Percentiles rank a stretch among this genome's conserved stretches.
Evolutionary conservation across 192 early-diverging fungal genomes (phyloP).

Genomic region (Oehlia diaphana): DNA sequence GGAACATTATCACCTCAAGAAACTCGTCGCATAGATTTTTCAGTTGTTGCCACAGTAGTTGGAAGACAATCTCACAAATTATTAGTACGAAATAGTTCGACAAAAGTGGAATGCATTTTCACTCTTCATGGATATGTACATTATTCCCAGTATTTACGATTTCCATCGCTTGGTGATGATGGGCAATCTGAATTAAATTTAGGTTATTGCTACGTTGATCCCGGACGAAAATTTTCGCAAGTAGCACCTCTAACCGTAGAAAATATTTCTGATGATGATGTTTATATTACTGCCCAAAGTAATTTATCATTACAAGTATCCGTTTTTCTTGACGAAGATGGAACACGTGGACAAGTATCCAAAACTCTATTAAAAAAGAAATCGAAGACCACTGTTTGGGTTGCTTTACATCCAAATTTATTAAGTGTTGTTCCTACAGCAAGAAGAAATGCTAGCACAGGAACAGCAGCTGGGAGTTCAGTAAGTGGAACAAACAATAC

Average conservation of each 20-base stretch:
- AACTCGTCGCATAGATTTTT: conserved; percentile 57
- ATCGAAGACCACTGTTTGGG: conserved; percentile 63
- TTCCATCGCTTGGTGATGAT: conserved; percentile 62
- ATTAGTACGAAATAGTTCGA: conserved; percentile 41
- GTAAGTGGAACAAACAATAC: conserved; percentile 2
- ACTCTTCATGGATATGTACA: conserved; percentile 56
- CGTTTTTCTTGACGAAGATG: conserved; percentile 67
- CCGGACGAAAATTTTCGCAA: conserved; percentile 70
- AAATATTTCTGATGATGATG: conserved; percentile 67
- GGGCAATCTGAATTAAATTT: conserved; percentile 65
- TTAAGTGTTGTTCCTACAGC: conserved; percentile 41
- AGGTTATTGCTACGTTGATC: conserved; percentile 80
- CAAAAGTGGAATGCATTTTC: conserved; percentile 39
- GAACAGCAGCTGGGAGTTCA: conserved; percentile 8
- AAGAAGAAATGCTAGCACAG: conserved; percentile 28
- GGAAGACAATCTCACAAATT: conserved; percentile 60
- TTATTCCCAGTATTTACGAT: conserved; percentile 56
- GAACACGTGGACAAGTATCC: conserved; percentile 51
- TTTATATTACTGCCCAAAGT: conserved; percentile 72
- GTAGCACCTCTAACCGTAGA: conserved; percentile 67
- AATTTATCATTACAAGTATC: conserved; percentile 80
- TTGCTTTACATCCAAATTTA: conserved; percentile 75
- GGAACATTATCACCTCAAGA: conserved; percentile 55
- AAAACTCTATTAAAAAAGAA: conserved; percentile 52
- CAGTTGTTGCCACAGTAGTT: conserved; percentile 43